Percentiles rank a stretch among this genome's conserved stretches.
These are phyloP conservation scores for Candida morakotiae DNA, from an alignment of 805 yeast genomes.

Conservation along the genomic window DNA sequence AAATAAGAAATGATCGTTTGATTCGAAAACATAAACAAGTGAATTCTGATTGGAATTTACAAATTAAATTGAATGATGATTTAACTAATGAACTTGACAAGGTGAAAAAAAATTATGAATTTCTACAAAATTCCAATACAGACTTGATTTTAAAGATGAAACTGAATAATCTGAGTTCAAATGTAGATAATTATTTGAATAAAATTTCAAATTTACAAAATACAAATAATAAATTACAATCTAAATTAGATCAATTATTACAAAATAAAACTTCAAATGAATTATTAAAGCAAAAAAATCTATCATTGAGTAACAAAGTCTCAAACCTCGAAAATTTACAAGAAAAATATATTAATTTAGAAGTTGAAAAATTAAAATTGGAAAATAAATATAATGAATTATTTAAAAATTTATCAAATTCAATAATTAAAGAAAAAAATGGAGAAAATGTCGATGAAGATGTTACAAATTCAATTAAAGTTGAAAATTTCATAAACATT, in stretches of 20 bases:
- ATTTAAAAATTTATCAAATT: constrained; percentile 40
- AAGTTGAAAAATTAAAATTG: constrained; percentile 46
- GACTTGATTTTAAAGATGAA: constrained; percentile 22
- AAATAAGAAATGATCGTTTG: constrained; percentile 18
- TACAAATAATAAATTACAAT: constrained; percentile 47
- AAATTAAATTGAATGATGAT: constrained; percentile 29
- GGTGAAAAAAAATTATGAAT: constrained; percentile 19
- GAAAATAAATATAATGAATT: constrained; percentile 43
- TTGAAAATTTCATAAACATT: constrained; percentile 35
- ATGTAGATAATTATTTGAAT: constrained; percentile 14
- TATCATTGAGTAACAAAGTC: constrained; percentile 36
- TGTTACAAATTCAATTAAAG: constrained; percentile 15
- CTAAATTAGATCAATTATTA: constrained; percentile 47
- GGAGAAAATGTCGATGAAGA: constrained; percentile 10
- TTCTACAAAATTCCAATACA: constrained; percentile 21
- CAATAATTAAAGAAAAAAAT: constrained; percentile 14
- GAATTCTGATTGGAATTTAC: constrained; percentile 30
- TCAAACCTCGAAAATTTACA: constrained; percentile 37
- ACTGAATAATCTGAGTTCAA: constrained; percentile 6
- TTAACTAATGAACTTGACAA: constrained; percentile 32
- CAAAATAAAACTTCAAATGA: constrained; percentile 47
- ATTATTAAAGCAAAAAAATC: constrained; percentile 54
- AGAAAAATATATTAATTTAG: constrained; percentile 43
- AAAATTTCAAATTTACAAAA: constrained; percentile 41
- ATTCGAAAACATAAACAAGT: constrained; percentile 29